Conservation (phyloP, 2,329 filamentous ascomycete genomes). For the Penicillium occitanis region DNA sequence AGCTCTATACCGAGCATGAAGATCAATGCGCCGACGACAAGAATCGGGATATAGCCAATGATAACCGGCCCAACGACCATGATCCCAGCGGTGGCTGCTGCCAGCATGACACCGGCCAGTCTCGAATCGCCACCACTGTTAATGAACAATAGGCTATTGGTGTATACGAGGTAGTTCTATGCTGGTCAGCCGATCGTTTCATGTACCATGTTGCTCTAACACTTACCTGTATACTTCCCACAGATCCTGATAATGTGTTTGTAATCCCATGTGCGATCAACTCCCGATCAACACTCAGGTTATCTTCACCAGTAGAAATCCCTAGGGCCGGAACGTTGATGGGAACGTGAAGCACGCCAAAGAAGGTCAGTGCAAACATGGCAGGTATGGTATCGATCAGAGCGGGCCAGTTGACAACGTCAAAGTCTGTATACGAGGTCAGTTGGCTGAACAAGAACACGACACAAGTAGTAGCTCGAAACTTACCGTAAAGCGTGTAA, state of each 20-base stretch:
- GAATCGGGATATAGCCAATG: constrained; percentile 92
- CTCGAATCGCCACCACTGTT: constrained; percentile 85
- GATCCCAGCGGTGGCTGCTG: constrained; percentile 73
- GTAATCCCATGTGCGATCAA: constrained; percentile 90
- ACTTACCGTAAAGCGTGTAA: constrained; percentile 87
- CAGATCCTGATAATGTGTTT: constrained; percentile 82
- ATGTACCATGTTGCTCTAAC: not conserved
- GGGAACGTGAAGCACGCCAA: constrained; percentile 92
- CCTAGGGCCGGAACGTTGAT: constrained; percentile 96
- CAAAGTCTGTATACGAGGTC: constrained; percentile 61
- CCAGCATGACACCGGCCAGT: constrained; percentile 81
- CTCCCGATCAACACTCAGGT: constrained; percentile 86
- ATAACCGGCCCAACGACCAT: constrained; percentile 82
- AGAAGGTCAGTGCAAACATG: constrained; percentile 96
- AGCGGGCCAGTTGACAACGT: constrained; percentile 77
- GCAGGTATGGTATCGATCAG: constrained; percentile 82
- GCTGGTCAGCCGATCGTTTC: constrained; percentile 2
- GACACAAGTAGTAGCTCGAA: not conserved
- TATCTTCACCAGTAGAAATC: constrained; percentile 86
- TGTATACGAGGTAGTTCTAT: constrained; percentile 95
- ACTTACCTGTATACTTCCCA: constrained; percentile 74
- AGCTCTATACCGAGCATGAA: constrained; percentile 94
- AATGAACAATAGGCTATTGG: constrained; percentile 96
- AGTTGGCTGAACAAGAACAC: not conserved
- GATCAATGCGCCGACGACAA: constrained; percentile 94